These are phyloP conservation scores for Paecilomyces formosus DNA, from an alignment of 2,329 filamentous ascomycete species.

Conservation along the genomic window DNA sequence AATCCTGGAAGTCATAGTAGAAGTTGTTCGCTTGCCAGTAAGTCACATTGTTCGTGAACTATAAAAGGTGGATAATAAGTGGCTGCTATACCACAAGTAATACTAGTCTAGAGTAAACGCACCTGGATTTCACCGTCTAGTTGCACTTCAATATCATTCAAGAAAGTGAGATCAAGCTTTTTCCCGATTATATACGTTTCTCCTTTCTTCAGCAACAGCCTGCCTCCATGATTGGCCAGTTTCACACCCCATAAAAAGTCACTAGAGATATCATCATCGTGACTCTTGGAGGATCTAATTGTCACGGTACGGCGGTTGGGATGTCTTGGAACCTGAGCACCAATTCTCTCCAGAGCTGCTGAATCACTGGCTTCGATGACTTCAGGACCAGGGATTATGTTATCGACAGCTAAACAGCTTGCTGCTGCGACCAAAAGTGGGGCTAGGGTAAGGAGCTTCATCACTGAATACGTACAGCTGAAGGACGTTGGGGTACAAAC, in stretches of 20 bases:
- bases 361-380: background rate
- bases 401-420: background rate
- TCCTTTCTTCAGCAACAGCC: constrained; percentile 50
- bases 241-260: constrained; percentile 50
- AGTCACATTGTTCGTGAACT: constrained; percentile 59
- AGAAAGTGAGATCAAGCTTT: constrained; percentile 57
- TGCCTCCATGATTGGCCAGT: constrained; percentile 56
- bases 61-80: constrained; percentile 53
- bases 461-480: background rate
- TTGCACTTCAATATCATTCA: constrained; percentile 54
- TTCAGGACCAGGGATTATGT: background rate
- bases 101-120: background rate
- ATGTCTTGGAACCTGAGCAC: background rate
- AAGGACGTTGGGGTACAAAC: background rate
- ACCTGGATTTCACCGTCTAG: constrained; percentile 26
- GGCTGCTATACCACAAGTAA: constrained; percentile 2
- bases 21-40: constrained; percentile 63
- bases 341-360: background rate
- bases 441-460: background rate
- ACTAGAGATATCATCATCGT: constrained; percentile 39
- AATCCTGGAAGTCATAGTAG: constrained; percentile 58
- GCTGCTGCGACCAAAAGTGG: background rate
- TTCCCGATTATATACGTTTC: constrained; percentile 56
- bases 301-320: background rate
- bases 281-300: constrained; percentile 7